Base-by-base conservation (phyloP, 306 rosid genomes). In the Purshia tridentata region DNA sequence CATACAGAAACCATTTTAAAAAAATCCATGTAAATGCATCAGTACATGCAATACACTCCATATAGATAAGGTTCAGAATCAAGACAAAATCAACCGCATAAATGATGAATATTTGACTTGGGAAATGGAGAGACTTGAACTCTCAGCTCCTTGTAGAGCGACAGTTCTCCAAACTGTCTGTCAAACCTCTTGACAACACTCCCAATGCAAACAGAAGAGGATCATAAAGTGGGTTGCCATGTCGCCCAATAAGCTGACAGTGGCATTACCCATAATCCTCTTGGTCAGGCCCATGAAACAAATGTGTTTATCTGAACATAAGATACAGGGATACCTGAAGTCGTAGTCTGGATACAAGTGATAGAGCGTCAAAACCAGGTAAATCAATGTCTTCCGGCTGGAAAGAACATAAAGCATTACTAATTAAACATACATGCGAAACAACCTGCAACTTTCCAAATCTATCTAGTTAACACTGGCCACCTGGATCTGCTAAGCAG, bases 71-170 rank as follows among this genome's bases (percentile, higher is more conserved):
- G 65, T 8, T 49, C 63, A 70, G 9, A 67, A 35, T 45, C 61
- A 37, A 69, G 41, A 46, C n/a, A 19, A 51, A 72, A 76, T 68
- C 73, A 69, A 79, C 73, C 65, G 63, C 80, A 70, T 42, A 76
- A 77, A 83, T 53, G 80, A 60, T 77, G 79, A 78, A 39, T 44
- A 29, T 61, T 70, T 75, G 23, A 89, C 76, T 80, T 80, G 97
- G 97, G 97, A 91, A 91, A 94, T 94, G 99, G 97, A 94, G 99
- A 94, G 97, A 94, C 79, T 94, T 86, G 99, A 94, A 94, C 99
- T 94, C 99, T 91, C 99, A 91, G 95, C 99, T 91, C 85, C 78
- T 55, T 48, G 85, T 73, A 87, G 96, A 94, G 99, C 97, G 84
- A 91, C 97, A 94, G 90, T 86, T 69, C 80, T 29, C 35, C 35